Percentiles rank a stretch among this genome's conserved stretches.
phyloP scores from a whole-genome alignment of 345 rosid species.

The Turnera subulata region DNA sequence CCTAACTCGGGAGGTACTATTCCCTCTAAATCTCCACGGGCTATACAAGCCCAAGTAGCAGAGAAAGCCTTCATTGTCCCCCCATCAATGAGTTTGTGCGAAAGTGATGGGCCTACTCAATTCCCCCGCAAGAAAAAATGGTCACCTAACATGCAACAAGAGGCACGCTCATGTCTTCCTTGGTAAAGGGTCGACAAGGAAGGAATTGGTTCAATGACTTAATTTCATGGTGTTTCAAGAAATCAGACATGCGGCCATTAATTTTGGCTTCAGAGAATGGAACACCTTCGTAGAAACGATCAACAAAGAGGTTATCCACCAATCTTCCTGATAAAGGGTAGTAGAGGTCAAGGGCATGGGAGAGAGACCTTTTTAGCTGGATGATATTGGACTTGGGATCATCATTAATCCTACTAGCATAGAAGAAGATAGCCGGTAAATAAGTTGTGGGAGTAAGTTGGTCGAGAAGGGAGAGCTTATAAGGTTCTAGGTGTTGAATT shows the following conservation, averaged over 20 bases:
- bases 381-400: neutral
- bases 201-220: constrained; percentile 13
- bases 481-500: constrained; percentile 7
- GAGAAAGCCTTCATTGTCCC: neutral
- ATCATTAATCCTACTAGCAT: neutral
- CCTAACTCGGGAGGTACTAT: too few species aligned
- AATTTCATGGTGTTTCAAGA: constrained; percentile 8
- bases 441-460: constrained; percentile 27
- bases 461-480: constrained; percentile 9
- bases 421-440: constrained; percentile 17
- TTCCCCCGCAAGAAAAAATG: constrained; percentile 5
- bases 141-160: neutral
- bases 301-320: constrained; percentile 7
- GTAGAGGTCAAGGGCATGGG: constrained; percentile 14
- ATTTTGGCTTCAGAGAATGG: constrained; percentile 13
- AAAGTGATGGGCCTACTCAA: neutral
- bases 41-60: neutral
- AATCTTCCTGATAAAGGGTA: constrained; percentile 21
- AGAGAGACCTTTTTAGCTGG: constrained; percentile 15
- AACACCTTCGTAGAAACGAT: constrained; percentile 20
- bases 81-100: constrained; percentile 1
- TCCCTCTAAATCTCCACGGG: neutral
- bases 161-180: neutral
- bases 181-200: constrained; percentile 14
- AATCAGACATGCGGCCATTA: constrained; percentile 7